phyloP scores from a whole-genome alignment of 345 rosid species.

The Eucalyptus polybractea region DNA sequence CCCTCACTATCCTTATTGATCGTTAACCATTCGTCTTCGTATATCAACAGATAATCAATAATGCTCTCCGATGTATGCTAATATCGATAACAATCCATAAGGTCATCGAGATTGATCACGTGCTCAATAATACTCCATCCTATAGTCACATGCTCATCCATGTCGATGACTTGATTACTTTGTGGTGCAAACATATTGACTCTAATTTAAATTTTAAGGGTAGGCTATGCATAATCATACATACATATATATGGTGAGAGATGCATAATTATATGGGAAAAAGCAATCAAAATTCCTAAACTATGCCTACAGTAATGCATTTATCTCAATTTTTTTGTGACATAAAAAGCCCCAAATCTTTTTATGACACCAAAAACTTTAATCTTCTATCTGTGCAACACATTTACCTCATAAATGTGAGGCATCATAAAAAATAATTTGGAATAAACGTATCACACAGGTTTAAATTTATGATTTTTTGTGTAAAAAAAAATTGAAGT shows the following conservation, averaged over 20 bases:
- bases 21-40: background rate
- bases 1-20: background rate
- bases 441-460: fast-evolving
- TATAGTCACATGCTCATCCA: background rate
- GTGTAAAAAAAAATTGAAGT: too few species aligned
- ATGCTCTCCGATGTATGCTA: background rate
- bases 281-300: too few species aligned
- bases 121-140: background rate
- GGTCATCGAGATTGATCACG: background rate
- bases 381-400: too few species aligned
- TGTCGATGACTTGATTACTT: background rate
- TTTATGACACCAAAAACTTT: too few species aligned
- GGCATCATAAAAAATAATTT: too few species aligned
- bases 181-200: background rate
- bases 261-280: too few species aligned
- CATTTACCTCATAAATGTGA: too few species aligned
- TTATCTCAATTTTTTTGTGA: too few species aligned
- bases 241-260: background rate
- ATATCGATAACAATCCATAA: background rate
- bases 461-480: too few species aligned
- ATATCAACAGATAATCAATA: background rate
- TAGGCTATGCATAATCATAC: too few species aligned
- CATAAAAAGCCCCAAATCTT: too few species aligned
- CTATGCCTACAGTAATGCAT: fast-evolving
- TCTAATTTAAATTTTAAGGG: background rate